These are phyloP conservation scores for Raphanus raphanistrum DNA, from an alignment of 345 rosid species.

Conservation along the genomic window DNA sequence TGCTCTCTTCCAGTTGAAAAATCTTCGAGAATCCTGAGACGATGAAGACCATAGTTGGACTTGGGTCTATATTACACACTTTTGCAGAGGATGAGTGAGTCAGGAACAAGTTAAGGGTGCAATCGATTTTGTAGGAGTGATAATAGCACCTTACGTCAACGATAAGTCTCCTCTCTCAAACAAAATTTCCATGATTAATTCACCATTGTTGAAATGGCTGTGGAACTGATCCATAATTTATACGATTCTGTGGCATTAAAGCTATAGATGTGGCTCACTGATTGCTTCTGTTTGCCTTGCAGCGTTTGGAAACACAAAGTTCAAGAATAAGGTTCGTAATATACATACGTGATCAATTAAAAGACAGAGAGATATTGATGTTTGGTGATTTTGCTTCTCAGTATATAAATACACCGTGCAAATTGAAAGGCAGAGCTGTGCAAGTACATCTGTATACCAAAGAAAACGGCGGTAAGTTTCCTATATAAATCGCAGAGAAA, in stretches of 20 bases:
- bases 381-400: slow-evolving; percentile 23
- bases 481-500: slow-evolving; percentile 44
- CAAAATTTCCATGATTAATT: slow-evolving; percentile 1
- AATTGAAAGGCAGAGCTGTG: slow-evolving; percentile 8
- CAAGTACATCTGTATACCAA: slow-evolving; percentile 37
- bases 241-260: not conserved
- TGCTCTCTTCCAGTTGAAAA: no score
- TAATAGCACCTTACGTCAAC: slow-evolving; percentile 58
- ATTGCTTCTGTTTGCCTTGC: slow-evolving; percentile 14
- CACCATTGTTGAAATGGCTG: slow-evolving; percentile 2
- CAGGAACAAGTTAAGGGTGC: slow-evolving; percentile 65
- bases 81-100: slow-evolving; percentile 50
- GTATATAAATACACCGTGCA: slow-evolving; percentile 42
- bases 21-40: no score
- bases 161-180: not conserved
- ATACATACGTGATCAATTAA: not conserved
- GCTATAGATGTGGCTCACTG: not conserved
- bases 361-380: not conserved
- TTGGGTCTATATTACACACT: slow-evolving; percentile 60
- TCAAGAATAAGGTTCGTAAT: not conserved
- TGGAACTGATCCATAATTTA: slow-evolving; percentile 7
- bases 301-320: slow-evolving; percentile 6
- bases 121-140: slow-evolving; percentile 80
- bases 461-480: slow-evolving; percentile 36
- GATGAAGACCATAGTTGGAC: slow-evolving; percentile 11